Evolutionary conservation across 2,329 filamentous ascomycete species (phyloP), one percentile per base, ranked within the genome.

Genomic region (Colletotrichum euphorbiae): DNA sequence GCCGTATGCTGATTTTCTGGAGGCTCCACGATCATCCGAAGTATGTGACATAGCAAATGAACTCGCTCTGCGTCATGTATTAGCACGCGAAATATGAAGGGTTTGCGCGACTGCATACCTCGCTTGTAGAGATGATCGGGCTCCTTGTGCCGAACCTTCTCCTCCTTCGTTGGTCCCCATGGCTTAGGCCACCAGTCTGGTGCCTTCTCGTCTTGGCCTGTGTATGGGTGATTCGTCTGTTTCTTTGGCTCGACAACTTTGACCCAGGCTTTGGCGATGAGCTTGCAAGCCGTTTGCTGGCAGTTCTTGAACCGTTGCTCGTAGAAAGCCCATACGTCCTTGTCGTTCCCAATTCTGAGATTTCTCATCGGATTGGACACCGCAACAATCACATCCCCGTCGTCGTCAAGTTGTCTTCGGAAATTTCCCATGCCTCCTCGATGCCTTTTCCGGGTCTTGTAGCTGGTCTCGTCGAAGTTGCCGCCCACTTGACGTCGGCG

Each of bases 171-270:
- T 1, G 78, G 74, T 0, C 85, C 81, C 83, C 85, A 84, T 6
- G 82, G 79, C 74, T 85, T 82, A 2, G 89, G 89, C 90, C 90
- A 91, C 90, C 90, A 92, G 58, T 86, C 85, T 0, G 89, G 88
- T 1, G 86, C 86, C 71, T 87, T 89, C 36, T 85, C 84, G 51
- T 90, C 85, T 36, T 85, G 86, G n/a, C 84, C 83, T 1, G 89
- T 91, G 74, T 94, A 94, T 0, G 91, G 91, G 72, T 91, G 89
- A 17, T 87, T 90, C 0, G 90, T 90, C 77, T 93, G 91, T 77
- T 94, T 94, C 78, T 91, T 93, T 0, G 91, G 91, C 72, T 92
- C 90, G 2, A 93, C 87, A 2, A 88, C 84, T 74, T 93, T 93
- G 67, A 94, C 89, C 87, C 91, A 93, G 11, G 87, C 89, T 76